Evolutionary conservation across 1,284 basidiomycete genomes (phyloP).

Genomic region (Chondrostereum purpureum): DNA sequence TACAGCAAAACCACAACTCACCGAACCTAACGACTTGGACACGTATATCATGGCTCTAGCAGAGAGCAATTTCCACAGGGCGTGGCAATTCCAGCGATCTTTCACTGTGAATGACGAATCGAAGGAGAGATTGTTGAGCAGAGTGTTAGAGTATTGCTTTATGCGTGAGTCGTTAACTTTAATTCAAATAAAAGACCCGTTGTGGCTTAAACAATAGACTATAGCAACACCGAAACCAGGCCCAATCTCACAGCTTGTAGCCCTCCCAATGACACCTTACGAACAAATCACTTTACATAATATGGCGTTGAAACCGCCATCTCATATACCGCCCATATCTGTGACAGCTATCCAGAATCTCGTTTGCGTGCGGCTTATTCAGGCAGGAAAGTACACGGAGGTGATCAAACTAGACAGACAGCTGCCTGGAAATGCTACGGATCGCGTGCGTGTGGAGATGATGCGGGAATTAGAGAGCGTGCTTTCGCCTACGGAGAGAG

Average conservation of each 20-base stretch:
- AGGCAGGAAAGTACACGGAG: slow-evolving; percentile 64
- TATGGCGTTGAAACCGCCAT: slow-evolving; percentile 53
- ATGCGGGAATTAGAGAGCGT: slow-evolving; percentile 59
- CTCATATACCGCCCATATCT: slow-evolving; percentile 36
- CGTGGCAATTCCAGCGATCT: slow-evolving; percentile 66
- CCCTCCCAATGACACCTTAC: slow-evolving; percentile 54
- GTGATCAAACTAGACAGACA: slow-evolving; percentile 69
- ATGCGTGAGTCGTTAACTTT: slow-evolving; percentile 55
- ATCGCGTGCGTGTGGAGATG: slow-evolving; percentile 36
- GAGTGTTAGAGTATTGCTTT: slow-evolving; percentile 62
- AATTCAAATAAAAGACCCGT: slow-evolving; percentile 10
- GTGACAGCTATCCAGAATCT: slow-evolving; percentile 70
- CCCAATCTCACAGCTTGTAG: slow-evolving; percentile 53
- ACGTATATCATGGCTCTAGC: slow-evolving; percentile 61
- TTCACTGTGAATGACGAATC: slow-evolving; percentile 51
- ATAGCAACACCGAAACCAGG: slow-evolving; percentile 52
- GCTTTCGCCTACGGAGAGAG: slow-evolving; percentile 53
- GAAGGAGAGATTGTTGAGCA: slow-evolving; percentile 47
- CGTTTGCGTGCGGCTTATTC: slow-evolving; percentile 73
- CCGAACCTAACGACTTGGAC: slow-evolving; percentile 61
- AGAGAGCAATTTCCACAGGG: slow-evolving; percentile 54
- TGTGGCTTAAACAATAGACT: too few species aligned
- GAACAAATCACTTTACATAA: slow-evolving; percentile 53
- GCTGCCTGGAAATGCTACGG: slow-evolving; percentile 3
- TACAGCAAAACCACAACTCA: slow-evolving; percentile 61